Evolutionary conservation across 2,329 filamentous ascomycete species (phyloP), one percentile per base, ranked within the genome.

Genomic region (Neophaeococcomyces aloes): DNA sequence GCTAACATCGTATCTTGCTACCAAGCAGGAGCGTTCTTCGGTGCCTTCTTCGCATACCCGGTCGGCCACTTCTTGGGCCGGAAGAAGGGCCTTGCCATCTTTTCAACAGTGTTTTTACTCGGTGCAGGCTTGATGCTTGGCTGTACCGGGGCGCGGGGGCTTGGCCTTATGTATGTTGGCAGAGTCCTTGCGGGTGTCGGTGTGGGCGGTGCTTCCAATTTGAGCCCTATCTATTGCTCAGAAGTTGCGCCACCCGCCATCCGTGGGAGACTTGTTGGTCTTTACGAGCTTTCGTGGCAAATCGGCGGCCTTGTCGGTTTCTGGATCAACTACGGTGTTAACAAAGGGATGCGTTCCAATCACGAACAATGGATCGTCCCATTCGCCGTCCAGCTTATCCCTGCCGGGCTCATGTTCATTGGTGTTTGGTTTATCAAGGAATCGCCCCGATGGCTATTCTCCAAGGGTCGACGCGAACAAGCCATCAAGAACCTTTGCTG

Each of bases 1-100:
- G 69, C 79, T 55, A 89, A 88, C 60, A 86, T 88, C 48, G 83
- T 87, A 40, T 86, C 81, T 19, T 75, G 82, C 42, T 88, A 86
- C 65, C 85, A 89, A 62, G 85, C 84, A 7, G 84, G 84, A 47
- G 83, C 83, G 47, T 88, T 91, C 66, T 88, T 89, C 54, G 85
- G 85, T 39, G 76, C 79, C n/a, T 65, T 86, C 31, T 72, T 75
- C 47, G 81, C 78, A 45, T 87, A 83, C 53, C 70, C 67, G 7
- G 72, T 76, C 27, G 78, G 74, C 23, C 78, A 81, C 65, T 83
- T 74, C 58, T 65, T 81, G 49, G 83, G 83, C 21, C 74, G 83
- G 17, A 76, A 75, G 55, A 74, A 70, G 57, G 80, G 76, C 17
- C 68, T 88, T 2, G 65, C 78, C 50, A 50, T 78, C 36, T 82